Conservation (phyloP, 176 grass and related monocot genomes). For the Melocanna baccifera region DNA sequence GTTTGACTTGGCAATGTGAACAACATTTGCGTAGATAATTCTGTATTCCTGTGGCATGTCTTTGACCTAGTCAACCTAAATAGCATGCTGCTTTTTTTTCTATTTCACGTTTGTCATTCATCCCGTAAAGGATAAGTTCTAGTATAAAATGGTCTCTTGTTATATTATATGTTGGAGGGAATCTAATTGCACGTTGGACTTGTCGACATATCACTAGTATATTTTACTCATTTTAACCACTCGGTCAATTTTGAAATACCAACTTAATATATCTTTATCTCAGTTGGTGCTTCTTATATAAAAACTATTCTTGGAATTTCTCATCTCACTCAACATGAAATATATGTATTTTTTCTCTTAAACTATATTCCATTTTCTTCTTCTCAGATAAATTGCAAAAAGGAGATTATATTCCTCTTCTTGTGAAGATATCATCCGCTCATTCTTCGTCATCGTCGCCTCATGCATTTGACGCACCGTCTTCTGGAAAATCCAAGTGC, state of each 20-base stretch:
- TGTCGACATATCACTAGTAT: background rate
- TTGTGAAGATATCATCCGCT: too few relatives aligned
- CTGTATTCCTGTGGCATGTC: conserved; percentile 23
- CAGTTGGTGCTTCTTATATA: background rate
- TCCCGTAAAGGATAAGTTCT: conserved; percentile 13
- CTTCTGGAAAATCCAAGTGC: too few relatives aligned
- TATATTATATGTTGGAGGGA: conserved; percentile 19
- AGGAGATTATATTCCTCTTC: background rate
- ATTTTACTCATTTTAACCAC: conserved; percentile 19
- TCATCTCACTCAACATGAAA: background rate
- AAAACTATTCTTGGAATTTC: background rate
- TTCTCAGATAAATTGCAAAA: background rate
- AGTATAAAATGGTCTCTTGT: background rate
- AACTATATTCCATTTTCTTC: background rate
- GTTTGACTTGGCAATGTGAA: conserved; percentile 33
- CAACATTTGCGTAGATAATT: conserved; percentile 23
- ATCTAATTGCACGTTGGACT: conserved; percentile 4
- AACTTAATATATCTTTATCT: conserved; percentile 2
- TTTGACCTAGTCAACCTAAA: conserved; percentile 17
- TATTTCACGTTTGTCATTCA: conserved; percentile 16
- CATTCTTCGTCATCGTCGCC: too few relatives aligned
- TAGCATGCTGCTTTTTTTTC: background rate
- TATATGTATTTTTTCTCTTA: background rate
- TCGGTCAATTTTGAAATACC: background rate
- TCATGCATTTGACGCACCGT: too few relatives aligned